These are phyloP conservation scores for Penicillium paradoxum DNA, from an alignment of 495 filamentous ascomycete species.

Conservation along the genomic window DNA sequence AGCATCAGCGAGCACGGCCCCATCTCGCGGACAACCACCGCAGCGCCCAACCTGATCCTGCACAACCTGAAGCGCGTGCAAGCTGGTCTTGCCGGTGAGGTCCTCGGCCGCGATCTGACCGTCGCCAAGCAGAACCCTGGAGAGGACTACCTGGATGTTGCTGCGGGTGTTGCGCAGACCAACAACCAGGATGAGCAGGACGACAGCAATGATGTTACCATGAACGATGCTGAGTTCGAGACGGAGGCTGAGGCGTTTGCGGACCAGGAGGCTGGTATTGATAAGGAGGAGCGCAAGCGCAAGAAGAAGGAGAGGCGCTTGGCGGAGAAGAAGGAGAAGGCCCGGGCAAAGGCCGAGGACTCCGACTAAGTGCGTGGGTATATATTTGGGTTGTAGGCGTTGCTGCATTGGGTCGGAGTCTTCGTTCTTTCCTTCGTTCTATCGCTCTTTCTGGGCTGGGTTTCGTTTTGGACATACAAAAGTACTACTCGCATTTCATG, in stretches of 20 bases:
- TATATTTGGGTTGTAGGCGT: conserved; percentile 19
- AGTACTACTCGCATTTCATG: conserved; percentile 15
- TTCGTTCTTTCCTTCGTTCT: conserved; percentile 8
- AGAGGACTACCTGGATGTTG: conserved; percentile 26
- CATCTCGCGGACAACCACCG: conserved; percentile 47
- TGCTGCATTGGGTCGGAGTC: conserved; percentile 33
- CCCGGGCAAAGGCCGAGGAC: conserved; percentile 27
- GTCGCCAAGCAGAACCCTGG: conserved; percentile 35
- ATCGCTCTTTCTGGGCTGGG: conserved; percentile 9
- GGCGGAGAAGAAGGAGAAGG: conserved; percentile 42
- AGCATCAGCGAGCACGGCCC: conserved; percentile 58
- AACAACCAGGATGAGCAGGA: conserved; percentile 28
- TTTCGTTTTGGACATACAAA: conserved; percentile 9
- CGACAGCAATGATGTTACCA: conserved; percentile 21
- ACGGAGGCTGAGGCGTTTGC: conserved; percentile 25
- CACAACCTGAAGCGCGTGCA: conserved; percentile 64
- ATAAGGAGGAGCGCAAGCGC: conserved; percentile 48
- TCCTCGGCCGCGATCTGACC: conserved; percentile 45
- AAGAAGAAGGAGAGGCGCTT: conserved; percentile 47
- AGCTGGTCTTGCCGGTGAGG: conserved; percentile 57
- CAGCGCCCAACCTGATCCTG: conserved; percentile 52
- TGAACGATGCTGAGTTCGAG: conserved; percentile 25
- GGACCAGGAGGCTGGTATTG: conserved; percentile 25
- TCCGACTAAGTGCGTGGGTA: conserved; percentile 16
- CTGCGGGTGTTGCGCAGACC: conserved; percentile 18